Percentiles rank a stretch among this genome's conserved stretches.
These are phyloP conservation scores for Xylariaceae sp. DNA, from an alignment of 2,329 filamentous ascomycete species.

Conservation along the genomic window DNA sequence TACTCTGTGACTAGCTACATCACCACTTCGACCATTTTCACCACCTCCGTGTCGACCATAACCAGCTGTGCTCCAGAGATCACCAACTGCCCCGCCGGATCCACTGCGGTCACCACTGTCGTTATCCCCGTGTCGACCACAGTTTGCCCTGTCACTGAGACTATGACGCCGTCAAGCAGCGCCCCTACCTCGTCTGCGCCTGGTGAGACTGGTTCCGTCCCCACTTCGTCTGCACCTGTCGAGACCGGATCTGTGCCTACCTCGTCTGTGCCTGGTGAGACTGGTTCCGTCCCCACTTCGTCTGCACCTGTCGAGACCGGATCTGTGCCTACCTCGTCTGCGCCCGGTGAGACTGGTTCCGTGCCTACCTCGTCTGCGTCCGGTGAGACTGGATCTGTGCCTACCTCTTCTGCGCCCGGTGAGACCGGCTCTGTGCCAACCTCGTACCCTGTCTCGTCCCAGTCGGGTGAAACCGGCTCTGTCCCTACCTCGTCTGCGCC, in stretches of 20 bases:
- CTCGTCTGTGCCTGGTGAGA: too few relatives aligned
- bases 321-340: conserved; percentile 13
- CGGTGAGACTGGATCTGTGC: conserved; percentile 1
- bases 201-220: background rate
- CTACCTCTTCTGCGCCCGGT: background rate
- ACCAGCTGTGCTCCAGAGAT: conserved; percentile 47
- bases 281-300: too few relatives aligned
- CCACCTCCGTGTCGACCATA: conserved; percentile 44
- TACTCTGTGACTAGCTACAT: conserved; percentile 35
- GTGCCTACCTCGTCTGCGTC: background rate
- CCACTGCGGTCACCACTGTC: conserved; percentile 45
- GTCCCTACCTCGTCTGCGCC: conserved; percentile 22
- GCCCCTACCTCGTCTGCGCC: conserved; percentile 15
- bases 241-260: too few relatives aligned
- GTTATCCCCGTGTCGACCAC: conserved; percentile 55
- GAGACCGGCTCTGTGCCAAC: conserved; percentile 1
- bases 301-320: too few relatives aligned
- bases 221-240: background rate
- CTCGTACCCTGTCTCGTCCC: background rate
- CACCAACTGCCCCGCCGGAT: conserved; percentile 42
- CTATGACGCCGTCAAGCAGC: conserved; percentile 24
- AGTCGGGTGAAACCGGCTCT: conserved; percentile 7
- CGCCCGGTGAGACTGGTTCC: background rate
- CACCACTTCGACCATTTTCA: conserved; percentile 46
- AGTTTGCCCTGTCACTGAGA: conserved; percentile 56